These are phyloP conservation scores for Dothideomycetes sp. DNA, from an alignment of 2,329 filamentous ascomycete genomes.

Conservation along the genomic window DNA sequence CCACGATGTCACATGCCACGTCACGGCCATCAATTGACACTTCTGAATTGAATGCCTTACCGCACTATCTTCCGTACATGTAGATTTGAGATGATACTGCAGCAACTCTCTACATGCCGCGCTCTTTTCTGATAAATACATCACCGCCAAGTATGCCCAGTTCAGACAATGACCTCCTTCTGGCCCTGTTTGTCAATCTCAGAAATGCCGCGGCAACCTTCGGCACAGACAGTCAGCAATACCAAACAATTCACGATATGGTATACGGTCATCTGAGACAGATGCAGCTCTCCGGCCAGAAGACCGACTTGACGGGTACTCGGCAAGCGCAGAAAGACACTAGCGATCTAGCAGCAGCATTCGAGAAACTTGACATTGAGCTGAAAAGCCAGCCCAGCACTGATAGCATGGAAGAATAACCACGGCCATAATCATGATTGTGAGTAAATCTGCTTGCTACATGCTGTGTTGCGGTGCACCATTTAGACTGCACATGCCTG, in stretches of 20 bases:
- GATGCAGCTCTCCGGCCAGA: slow-evolving; percentile 16
- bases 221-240: slow-evolving; percentile 20
- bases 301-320: slow-evolving; percentile 15
- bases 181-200: slow-evolving; percentile 20
- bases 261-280: slow-evolving; percentile 21
- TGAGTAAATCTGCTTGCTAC: too few relatives aligned
- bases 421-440: too few relatives aligned
- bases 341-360: not conserved
- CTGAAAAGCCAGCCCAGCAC: not conserved
- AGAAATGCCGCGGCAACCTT: slow-evolving; percentile 24
- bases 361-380: slow-evolving; percentile 6
- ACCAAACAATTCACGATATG: slow-evolving; percentile 18
- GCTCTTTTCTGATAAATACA: not conserved
- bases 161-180: not conserved
- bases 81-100: not conserved
- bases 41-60: not conserved
- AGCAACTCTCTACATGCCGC: not conserved
- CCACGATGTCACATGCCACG: not conserved
- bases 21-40: not conserved
- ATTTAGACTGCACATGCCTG: too few relatives aligned
- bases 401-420: slow-evolving; percentile 1
- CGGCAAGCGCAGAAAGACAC: not conserved
- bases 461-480: too few relatives aligned
- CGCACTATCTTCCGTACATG: not conserved
- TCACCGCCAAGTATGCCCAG: not conserved